A percentile compares a stretch with the other conserved stretches of the same genome.
Conservation (phyloP, 106 monocot species). For the Apostasia shenzhenica region DNA sequence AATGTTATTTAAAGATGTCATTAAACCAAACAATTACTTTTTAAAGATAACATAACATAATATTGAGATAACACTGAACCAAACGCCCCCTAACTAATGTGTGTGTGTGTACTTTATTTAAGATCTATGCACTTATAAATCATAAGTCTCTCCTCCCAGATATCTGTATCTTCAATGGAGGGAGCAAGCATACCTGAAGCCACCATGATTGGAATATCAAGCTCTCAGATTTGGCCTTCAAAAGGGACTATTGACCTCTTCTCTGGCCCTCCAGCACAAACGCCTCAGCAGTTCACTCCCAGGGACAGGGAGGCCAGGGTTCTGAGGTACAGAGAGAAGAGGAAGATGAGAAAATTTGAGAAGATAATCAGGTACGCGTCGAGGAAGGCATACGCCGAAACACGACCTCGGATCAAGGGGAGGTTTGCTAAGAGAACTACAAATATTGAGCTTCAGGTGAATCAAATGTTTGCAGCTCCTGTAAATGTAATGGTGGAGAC, state of each 20-base stretch:
- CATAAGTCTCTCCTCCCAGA: constrained; percentile 9
- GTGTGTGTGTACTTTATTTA: too few relatives aligned
- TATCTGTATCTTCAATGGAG: constrained; percentile 53
- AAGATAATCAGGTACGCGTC: constrained; percentile 77
- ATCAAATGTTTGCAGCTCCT: constrained; percentile 41
- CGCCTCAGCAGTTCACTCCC: constrained; percentile 26
- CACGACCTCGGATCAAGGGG: constrained; percentile 65
- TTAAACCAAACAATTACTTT: too few relatives aligned
- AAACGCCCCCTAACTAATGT: too few relatives aligned
- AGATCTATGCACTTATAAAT: neutral
- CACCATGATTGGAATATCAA: constrained; percentile 13
- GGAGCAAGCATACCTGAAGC: constrained; percentile 34
- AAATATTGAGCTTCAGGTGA: constrained; percentile 43
- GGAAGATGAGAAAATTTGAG: constrained; percentile 59
- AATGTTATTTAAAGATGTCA: too few relatives aligned
- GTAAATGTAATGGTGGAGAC: neutral
- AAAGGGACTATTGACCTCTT: constrained; percentile 53
- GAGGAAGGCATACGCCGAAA: constrained; percentile 72
- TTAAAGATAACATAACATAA: too few relatives aligned
- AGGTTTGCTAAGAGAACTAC: constrained; percentile 53
- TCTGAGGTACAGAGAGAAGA: constrained; percentile 77
- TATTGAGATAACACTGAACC: too few relatives aligned
- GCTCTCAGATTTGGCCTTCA: constrained; percentile 12
- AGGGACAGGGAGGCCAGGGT: constrained; percentile 64
- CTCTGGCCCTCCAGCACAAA: constrained; percentile 20